Evolutionary conservation across 2,329 filamentous ascomycete genomes (phyloP).

Genomic region (Alternaria longipes): DNA sequence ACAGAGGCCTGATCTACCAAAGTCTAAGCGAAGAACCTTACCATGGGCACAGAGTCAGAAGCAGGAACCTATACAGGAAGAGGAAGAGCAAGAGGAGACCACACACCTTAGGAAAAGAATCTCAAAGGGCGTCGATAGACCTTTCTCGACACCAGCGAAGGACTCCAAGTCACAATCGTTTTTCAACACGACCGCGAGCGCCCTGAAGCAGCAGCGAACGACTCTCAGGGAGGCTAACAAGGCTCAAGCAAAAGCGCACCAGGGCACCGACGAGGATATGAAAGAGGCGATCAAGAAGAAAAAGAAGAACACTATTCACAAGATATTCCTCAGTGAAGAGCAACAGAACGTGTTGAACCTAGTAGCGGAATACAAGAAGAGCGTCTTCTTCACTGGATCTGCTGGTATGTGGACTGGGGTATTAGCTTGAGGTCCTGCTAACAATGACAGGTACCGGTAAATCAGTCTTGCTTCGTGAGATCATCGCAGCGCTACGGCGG

Average conservation of each 20-base stretch:
- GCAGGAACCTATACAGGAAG: constrained; percentile 28
- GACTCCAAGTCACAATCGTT: constrained; percentile 52
- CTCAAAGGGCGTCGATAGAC: constrained; percentile 47
- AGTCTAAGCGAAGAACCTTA: constrained; percentile 55
- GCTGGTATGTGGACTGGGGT: constrained; percentile 64
- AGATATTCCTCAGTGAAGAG: constrained; percentile 81
- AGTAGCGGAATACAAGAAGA: constrained; percentile 81
- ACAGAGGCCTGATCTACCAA: constrained; percentile 24
- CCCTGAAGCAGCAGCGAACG: constrained; percentile 80
- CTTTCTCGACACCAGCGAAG: constrained; percentile 58
- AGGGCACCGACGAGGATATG: constrained; percentile 56
- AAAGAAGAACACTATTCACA: constrained; percentile 58
- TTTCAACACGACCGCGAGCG: constrained; percentile 80
- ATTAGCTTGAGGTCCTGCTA: background rate
- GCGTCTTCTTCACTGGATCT: constrained; percentile 97
- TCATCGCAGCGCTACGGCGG: constrained; percentile 80
- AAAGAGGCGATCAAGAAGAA: constrained; percentile 56
- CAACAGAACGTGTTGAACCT: constrained; percentile 84
- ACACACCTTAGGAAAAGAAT: constrained; percentile 40
- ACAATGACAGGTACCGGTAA: constrained; percentile 76
- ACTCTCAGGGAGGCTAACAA: constrained; percentile 70
- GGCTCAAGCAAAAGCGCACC: constrained; percentile 57
- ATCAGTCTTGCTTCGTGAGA: constrained; percentile 92
- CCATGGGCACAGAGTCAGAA: constrained; percentile 64
- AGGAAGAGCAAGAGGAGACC: constrained; percentile 30